phyloP scores from a whole-genome alignment of 2,329 filamentous ascomycete species.

The Aspergillus nomiae region DNA sequence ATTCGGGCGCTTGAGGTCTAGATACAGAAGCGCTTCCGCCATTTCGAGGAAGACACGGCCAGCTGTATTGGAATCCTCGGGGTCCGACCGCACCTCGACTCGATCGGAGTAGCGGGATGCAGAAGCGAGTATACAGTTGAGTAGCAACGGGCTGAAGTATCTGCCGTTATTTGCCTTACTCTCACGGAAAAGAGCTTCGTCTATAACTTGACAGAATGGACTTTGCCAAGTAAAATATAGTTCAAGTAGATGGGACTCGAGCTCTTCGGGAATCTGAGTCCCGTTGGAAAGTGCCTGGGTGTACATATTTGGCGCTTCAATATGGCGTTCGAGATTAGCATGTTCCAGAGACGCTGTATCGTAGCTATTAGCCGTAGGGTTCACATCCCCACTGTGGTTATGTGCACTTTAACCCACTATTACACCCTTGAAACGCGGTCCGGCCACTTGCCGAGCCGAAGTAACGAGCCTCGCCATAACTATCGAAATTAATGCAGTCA shows the following conservation, averaged over 20 bases:
- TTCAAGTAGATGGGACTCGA: conserved; percentile 34
- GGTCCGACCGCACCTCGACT: conserved; percentile 32
- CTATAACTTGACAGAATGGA: conserved; percentile 38
- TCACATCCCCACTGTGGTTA: too few species aligned
- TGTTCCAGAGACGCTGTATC: too few species aligned
- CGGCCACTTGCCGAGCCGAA: conserved; percentile 42
- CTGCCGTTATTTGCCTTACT: conserved; percentile 28
- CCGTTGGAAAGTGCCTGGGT: neutral
- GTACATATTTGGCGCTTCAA: neutral
- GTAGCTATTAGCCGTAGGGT: too few species aligned
- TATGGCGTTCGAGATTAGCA: too few species aligned
- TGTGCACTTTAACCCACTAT: neutral
- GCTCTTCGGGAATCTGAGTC: conserved; percentile 20
- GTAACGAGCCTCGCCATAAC: conserved; percentile 37
- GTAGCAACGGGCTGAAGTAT: conserved; percentile 32
- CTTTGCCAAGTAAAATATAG: conserved; percentile 42
- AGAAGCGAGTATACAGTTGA: conserved; percentile 36
- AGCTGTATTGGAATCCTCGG: conserved; percentile 36
- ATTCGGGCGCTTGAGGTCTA: conserved; percentile 31
- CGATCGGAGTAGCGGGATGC: conserved; percentile 38
- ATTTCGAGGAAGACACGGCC: conserved; percentile 34
- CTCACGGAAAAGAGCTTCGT: conserved; percentile 39
- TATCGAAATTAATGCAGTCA: conserved; percentile 38
- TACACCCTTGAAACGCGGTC: conserved; percentile 30
- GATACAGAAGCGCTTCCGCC: conserved; percentile 24